A percentile compares a stretch with the other conserved stretches of the same genome.
Conservation (phyloP, 257 asterid genomes). For the Anisodus tanguticus region DNA sequence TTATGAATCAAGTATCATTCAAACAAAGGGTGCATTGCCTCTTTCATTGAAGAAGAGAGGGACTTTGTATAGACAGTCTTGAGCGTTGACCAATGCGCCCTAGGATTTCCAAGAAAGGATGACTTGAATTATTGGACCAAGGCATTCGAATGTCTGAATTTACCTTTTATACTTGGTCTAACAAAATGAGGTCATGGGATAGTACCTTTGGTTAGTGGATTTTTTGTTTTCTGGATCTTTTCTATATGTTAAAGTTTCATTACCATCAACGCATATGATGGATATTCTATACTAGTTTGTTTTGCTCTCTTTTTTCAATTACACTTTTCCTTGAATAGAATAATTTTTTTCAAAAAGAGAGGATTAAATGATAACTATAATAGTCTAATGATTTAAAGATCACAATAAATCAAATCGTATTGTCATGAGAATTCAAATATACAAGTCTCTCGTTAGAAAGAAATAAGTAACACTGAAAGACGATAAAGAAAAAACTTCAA, state of each 20-base stretch:
- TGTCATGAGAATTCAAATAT: no score
- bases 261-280: background rate
- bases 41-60: no score
- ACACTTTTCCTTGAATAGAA: background rate
- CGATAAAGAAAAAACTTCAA: no score
- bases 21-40: no score
- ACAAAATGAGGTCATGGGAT: background rate
- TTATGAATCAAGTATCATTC: no score
- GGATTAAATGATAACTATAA: background rate
- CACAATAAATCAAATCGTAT: no score
- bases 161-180: background rate
- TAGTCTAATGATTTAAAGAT: no score
- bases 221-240: background rate
- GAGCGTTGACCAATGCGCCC: no score
- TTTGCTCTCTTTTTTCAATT: background rate
- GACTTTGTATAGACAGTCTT: no score
- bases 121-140: constrained; percentile 8
- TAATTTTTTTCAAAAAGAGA: background rate
- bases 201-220: background rate
- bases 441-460: no score
- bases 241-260: background rate
- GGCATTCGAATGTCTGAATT: background rate
- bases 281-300: background rate
- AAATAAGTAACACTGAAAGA: no score
- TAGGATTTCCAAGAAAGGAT: constrained; percentile 1